Evolutionary conservation across 202 grass and related monocot genomes (phyloP), one percentile per base, ranked within the genome.

Genomic region (Schoenoplectus tabernaemontani): DNA sequence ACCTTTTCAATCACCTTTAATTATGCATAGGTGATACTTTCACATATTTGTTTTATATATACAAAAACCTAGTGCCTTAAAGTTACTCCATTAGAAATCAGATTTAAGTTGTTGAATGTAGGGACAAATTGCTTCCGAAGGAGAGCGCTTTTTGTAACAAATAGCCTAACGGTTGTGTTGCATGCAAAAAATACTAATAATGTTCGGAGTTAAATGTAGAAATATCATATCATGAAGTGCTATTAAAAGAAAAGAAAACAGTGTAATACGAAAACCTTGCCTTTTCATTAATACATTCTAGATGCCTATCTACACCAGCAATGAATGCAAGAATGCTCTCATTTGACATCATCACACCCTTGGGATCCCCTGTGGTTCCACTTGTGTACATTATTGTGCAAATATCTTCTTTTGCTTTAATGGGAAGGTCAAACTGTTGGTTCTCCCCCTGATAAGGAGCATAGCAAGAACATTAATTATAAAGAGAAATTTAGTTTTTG

Each of bases 341-440:
- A 72, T 97, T 97, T 81, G 95, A 97, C 51, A 97, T 97, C 83
- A 97, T 65, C 30, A 97, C 95, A 79, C 95, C 95, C 85, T 97
- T 94, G 7, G 95, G 91, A 33, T 97, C 95, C 63, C 94, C 94
- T 78, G 94, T 97, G 80, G 91, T 97, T 87, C 94, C 94, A 92
- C 94, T 93, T 7, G 94, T 94, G 76, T 92, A 97, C 95, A 94
- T 97, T 81, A 94, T 97, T 38, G 95, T 97, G 82, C 91, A 97
- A 84, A 86, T 94, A 83, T 97, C 95, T 43, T 78, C 58, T 77
- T 85, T 97, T 68, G 85, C 64, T 80, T 94, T 97, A 76, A 37
- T 57, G 64, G 95, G 91, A 69, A 94, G 87, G 78, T 97, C 89
- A 79, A 90, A 97, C 71, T 92, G 65, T 87, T 85, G 81, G 82